phyloP scores from a whole-genome alignment of 1,284 basidiomycete species.

The Cutaneotrichosporon cavernicola region DNA sequence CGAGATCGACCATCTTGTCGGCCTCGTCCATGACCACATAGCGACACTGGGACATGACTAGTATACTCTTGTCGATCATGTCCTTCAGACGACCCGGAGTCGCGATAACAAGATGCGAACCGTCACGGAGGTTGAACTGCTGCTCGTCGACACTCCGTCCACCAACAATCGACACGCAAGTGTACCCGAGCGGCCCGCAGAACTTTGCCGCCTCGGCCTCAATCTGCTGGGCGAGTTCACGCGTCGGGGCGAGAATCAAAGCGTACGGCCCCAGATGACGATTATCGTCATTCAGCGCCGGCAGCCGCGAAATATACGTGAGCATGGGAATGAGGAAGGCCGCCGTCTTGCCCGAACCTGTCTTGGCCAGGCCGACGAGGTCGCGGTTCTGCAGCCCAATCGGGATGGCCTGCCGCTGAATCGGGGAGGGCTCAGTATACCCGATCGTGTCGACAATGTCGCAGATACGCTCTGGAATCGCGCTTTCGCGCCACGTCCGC shows the following conservation, averaged over 20 bases:
- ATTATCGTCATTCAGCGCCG: conserved; percentile 83
- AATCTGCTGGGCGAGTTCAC: conserved; percentile 97
- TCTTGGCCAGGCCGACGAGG: conserved; percentile 97
- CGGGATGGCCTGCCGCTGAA: conserved; percentile 96
- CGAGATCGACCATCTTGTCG: conserved; percentile 96
- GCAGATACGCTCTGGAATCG: conserved; percentile 74
- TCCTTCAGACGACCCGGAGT: conserved; percentile 97
- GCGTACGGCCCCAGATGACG: conserved; percentile 91
- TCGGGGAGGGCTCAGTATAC: conserved; percentile 94
- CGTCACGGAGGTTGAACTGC: conserved; percentile 90
- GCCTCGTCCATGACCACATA: conserved; percentile 99
- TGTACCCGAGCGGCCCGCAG: conserved; percentile 79
- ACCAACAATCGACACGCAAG: conserved; percentile 95
- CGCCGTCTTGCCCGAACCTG: conserved; percentile 98
- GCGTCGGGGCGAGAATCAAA: conserved; percentile 81
- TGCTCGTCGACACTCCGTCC: conserved; percentile 94
- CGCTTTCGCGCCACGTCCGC: conserved; percentile 85
- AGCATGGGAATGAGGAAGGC: conserved; percentile 99
- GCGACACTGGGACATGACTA: conserved; percentile 92
- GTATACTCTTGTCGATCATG: conserved; percentile 89
- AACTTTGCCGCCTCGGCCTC: conserved; percentile 91
- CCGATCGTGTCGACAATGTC: conserved; percentile 85
- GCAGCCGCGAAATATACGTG: conserved; percentile 82
- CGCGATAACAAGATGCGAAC: conserved; percentile 96
- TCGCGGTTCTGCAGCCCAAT: conserved; percentile 95